Base-by-base conservation (phyloP, 352 stramenopile species). In the Phytophthora pini region DNA sequence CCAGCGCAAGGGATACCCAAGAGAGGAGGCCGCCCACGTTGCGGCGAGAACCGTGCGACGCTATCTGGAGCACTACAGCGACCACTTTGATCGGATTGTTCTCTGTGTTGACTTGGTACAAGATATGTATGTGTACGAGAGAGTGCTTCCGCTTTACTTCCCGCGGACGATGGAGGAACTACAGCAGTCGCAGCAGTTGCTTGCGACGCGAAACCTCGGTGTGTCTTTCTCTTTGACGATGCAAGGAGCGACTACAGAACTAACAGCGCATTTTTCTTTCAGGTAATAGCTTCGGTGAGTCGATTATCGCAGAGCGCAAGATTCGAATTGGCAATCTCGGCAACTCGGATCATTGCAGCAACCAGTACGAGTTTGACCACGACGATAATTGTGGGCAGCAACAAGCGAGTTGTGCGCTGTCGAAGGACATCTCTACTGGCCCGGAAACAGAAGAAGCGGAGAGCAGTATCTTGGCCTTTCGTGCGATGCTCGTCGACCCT, bases 301-400 rank as follows among this genome's bases (percentile, higher is more conserved):
- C 83, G 2, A 77, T 94, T n/a, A 92, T 94, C 22, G 68, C 75
- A 31, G 88, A 96, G 54, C 81, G 88, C 17, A 89, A 88, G 75
- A 94, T 96, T 50, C 85, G 85, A 31, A 94, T 94, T 27, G 61
- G 64, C 29, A 58, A 51, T 44, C 59, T 70, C 43, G 70, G 49
- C 17, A 67, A 17, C 11, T 34, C 62, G 13, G 67, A 77, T 34
- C 52, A 71, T 27, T 41, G 46, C 13, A 66, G 68, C 1, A 72
- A 77, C 9, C 50, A 86, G n/a, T 43, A 56, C 11, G 72, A 70
- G 15, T 53, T 52, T 29, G 47, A 65, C 7, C 15, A 29, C 46
- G 15, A 26, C 13, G n/a, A 57, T 3, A 45, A n/a, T 2, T 49
- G 34, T 34, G n/a, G 66, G 1, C 24, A 10, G 4, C 38, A 31